A percentile compares a stretch with the other conserved stretches of the same genome.
Evolutionary conservation across 192 early-diverging fungal species (phyloP).

Genomic region (Umbelopsis vinacea): DNA sequence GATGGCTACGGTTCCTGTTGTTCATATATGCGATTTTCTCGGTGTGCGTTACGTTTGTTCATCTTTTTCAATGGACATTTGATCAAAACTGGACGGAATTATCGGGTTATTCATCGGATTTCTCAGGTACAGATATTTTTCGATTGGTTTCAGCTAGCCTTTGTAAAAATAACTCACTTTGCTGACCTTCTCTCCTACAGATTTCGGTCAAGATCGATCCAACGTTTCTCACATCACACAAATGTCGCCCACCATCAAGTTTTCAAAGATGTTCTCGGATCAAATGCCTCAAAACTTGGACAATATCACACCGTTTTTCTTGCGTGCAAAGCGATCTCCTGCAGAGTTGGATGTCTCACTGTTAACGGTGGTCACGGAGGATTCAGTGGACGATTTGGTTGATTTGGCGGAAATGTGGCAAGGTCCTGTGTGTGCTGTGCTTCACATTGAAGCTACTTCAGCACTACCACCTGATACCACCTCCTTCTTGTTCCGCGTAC

Average conservation of each 20-base stretch:
- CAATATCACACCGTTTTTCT: slow-evolving; percentile 22
- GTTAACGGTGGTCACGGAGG: slow-evolving; percentile 19
- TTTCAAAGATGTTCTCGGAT: slow-evolving; percentile 25
- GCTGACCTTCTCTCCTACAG: not conserved
- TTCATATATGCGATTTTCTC: slow-evolving; percentile 18
- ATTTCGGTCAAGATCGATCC: not conserved
- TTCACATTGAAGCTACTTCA: slow-evolving; percentile 42
- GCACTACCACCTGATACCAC: slow-evolving; percentile 16
- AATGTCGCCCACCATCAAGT: slow-evolving; percentile 7
- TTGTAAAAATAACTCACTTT: too few relatives aligned
- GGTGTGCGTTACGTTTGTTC: slow-evolving; percentile 20
- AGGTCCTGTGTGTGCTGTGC: slow-evolving; percentile 52
- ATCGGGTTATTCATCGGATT: not conserved
- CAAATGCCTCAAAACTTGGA: slow-evolving; percentile 25
- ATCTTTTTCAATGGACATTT: slow-evolving; percentile 12
- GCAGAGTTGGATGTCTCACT: not conserved
- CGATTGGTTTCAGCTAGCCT: too few relatives aligned
- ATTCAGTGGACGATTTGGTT: slow-evolving; percentile 40
- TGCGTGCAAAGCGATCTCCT: slow-evolving; percentile 11
- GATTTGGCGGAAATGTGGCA: slow-evolving; percentile 47
- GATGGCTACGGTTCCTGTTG: slow-evolving; percentile 1
- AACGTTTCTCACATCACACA: slow-evolving; percentile 13
- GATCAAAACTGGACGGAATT: slow-evolving; percentile 4
- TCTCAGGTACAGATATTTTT: not conserved
- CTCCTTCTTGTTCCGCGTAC: slow-evolving; percentile 24